Evolutionary conservation across 805 yeast genomes (phyloP).

Genomic region (Ogataea philodendri): DNA sequence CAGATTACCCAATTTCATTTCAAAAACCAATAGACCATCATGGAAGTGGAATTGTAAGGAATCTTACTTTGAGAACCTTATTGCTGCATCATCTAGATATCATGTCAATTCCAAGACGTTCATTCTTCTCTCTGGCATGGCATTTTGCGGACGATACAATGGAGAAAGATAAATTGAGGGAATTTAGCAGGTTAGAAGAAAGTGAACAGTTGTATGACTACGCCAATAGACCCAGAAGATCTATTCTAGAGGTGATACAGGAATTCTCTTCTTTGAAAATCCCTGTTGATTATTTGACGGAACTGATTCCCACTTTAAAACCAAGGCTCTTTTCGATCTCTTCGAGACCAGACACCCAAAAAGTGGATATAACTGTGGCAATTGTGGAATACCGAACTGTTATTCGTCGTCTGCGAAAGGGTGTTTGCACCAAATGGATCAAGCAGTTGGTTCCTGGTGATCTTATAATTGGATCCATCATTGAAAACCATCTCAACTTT

Average conservation of each 20-base stretch:
- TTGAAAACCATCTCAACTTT: constrained; percentile 44
- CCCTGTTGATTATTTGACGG: constrained; percentile 74
- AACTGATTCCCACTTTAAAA: constrained; percentile 71
- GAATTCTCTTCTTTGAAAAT: constrained; percentile 77
- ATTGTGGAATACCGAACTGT: constrained; percentile 85
- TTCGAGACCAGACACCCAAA: constrained; percentile 43
- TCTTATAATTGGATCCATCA: constrained; percentile 49
- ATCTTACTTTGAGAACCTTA: constrained; percentile 67
- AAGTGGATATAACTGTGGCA: constrained; percentile 72
- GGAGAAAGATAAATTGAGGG: constrained; percentile 72
- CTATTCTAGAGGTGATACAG: constrained; percentile 74
- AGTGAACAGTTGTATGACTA: constrained; percentile 84
- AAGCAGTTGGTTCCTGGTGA: constrained; percentile 48
- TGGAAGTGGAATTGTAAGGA: constrained; percentile 55
- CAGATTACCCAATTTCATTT: constrained; percentile 55
- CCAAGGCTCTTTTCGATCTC: constrained; percentile 89
- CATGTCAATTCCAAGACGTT: constrained; percentile 75
- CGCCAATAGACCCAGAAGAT: constrained; percentile 90
- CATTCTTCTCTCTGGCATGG: constrained; percentile 72
- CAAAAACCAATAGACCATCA: constrained; percentile 41
- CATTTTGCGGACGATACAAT: constrained; percentile 74
- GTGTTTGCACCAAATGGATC: constrained; percentile 80
- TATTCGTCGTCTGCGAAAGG: constrained; percentile 69
- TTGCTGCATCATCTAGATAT: constrained; percentile 81
- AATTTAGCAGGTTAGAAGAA: constrained; percentile 69